Evolutionary conservation across 1,139 yeast genomes (phyloP).

Genomic region (Hansenula sp.): DNA sequence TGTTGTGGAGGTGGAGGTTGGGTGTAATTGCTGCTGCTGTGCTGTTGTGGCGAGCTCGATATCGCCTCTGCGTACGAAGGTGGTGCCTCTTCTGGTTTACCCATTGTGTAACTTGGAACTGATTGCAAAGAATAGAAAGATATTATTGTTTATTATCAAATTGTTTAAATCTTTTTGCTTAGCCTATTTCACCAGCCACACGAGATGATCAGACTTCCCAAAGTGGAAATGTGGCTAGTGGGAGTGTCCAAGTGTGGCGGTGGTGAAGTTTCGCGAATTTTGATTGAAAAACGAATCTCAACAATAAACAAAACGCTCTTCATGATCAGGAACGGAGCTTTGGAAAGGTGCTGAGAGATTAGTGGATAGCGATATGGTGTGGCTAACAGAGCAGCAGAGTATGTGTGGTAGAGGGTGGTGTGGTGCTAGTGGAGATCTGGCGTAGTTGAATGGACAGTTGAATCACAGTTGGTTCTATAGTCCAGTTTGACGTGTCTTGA

Average conservation of each 20-base stretch:
- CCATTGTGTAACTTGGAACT: no score
- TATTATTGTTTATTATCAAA: background rate
- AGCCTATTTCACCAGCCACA: constrained; percentile 1
- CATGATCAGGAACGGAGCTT: no score
- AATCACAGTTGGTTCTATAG: no score
- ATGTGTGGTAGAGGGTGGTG: constrained; percentile 27
- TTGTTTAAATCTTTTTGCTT: no score
- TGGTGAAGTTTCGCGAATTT: no score
- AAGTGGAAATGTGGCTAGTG: background rate
- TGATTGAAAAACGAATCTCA: no score
- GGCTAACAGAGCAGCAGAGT: constrained; percentile 82
- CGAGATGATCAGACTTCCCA: background rate
- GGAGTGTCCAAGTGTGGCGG: no score
- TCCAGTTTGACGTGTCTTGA: constrained; percentile 1
- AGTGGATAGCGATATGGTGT: constrained; percentile 41
- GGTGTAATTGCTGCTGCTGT: background rate
- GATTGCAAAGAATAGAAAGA: no score
- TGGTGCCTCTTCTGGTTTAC: background rate
- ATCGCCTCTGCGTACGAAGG: constrained; percentile 1
- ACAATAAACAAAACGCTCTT: background rate
- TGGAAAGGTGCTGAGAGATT: background rate
- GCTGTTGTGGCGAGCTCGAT: background rate
- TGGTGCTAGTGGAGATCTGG: background rate
- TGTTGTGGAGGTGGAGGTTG: constrained; percentile 10
- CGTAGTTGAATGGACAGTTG: background rate